phyloP scores from a whole-genome alignment of 805 yeast genomes.

The Saccharomycopsis sp. region DNA sequence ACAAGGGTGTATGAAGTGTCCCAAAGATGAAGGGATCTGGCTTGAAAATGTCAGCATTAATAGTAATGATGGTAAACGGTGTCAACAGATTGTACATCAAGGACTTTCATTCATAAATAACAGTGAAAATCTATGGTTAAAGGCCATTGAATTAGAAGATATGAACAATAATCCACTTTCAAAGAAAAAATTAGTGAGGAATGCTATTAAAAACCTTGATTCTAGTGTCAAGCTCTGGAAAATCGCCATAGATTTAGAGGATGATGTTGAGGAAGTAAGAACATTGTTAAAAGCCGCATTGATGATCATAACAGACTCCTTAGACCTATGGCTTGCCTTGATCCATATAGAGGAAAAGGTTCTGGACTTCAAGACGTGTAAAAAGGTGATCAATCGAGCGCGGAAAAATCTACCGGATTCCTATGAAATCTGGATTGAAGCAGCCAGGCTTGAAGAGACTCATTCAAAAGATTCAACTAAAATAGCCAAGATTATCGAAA shows the following conservation, averaged over 20 bases:
- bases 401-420: conserved; percentile 45
- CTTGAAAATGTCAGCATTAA: conserved; percentile 67
- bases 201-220: conserved; percentile 65
- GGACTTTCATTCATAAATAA: conserved; percentile 53
- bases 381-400: conserved; percentile 50
- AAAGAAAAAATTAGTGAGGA: conserved; percentile 54
- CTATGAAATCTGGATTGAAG: conserved; percentile 60
- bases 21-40: conserved; percentile 72
- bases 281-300: conserved; percentile 59
- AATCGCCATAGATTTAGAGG: conserved; percentile 53
- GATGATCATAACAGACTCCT: conserved; percentile 57
- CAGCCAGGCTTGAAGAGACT: conserved; percentile 61
- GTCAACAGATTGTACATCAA: conserved; percentile 56
- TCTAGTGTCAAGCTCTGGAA: conserved; percentile 60
- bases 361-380: conserved; percentile 41
- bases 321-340: conserved; percentile 59
- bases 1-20: conserved; percentile 71
- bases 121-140: conserved; percentile 65
- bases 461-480: conserved; percentile 37
- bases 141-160: conserved; percentile 58
- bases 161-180: conserved; percentile 37
- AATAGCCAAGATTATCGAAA: conserved; percentile 40
- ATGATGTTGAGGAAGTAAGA: conserved; percentile 39
- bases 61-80: conserved; percentile 34
- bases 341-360: conserved; percentile 37